phyloP scores from a whole-genome alignment of 1,284 basidiomycete genomes.

The Calocybe gambosa region DNA sequence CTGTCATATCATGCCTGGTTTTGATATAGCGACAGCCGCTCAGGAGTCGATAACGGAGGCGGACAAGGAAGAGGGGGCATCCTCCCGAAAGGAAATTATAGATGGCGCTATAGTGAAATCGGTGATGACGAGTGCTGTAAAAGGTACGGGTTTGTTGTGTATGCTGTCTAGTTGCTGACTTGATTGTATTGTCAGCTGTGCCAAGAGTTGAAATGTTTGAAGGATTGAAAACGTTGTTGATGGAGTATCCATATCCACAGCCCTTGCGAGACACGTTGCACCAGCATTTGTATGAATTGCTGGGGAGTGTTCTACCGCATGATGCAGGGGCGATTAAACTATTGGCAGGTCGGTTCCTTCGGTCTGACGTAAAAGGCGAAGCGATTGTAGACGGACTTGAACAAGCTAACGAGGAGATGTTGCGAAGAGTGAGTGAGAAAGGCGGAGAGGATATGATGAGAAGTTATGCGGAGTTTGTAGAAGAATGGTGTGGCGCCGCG shows the following conservation, averaged over 20 bases:
- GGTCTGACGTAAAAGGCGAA: slow-evolving; percentile 33
- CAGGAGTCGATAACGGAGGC: slow-evolving; percentile 16
- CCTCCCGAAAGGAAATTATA: slow-evolving; percentile 56
- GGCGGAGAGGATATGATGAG: slow-evolving; percentile 30
- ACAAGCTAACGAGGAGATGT: slow-evolving; percentile 53
- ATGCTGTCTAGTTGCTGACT: slow-evolving; percentile 10
- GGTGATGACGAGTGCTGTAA: slow-evolving; percentile 56
- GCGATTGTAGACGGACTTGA: slow-evolving; percentile 52
- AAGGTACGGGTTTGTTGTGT: slow-evolving; percentile 40
- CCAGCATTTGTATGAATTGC: slow-evolving; percentile 47
- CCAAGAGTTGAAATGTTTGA: slow-evolving; percentile 55
- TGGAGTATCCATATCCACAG: slow-evolving; percentile 46
- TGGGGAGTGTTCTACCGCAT: slow-evolving; percentile 38
- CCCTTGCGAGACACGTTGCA: slow-evolving; percentile 43
- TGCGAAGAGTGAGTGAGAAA: slow-evolving; percentile 20
- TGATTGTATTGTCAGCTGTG: slow-evolving; percentile 36
- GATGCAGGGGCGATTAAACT: slow-evolving; percentile 49
- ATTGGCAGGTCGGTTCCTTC: slow-evolving; percentile 42
- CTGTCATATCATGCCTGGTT: slow-evolving; percentile 18
- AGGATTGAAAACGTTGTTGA: slow-evolving; percentile 48
- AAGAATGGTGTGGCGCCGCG: slow-evolving; percentile 44
- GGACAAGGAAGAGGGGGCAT: slow-evolving; percentile 35
- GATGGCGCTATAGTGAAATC: slow-evolving; percentile 67
- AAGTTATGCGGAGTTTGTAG: slow-evolving; percentile 54
- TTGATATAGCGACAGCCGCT: slow-evolving; percentile 10